A percentile compares a stretch with the other conserved stretches of the same genome.
phyloP scores from a whole-genome alignment of 2,329 filamentous ascomycete genomes.

The Aspergillus sp. region DNA sequence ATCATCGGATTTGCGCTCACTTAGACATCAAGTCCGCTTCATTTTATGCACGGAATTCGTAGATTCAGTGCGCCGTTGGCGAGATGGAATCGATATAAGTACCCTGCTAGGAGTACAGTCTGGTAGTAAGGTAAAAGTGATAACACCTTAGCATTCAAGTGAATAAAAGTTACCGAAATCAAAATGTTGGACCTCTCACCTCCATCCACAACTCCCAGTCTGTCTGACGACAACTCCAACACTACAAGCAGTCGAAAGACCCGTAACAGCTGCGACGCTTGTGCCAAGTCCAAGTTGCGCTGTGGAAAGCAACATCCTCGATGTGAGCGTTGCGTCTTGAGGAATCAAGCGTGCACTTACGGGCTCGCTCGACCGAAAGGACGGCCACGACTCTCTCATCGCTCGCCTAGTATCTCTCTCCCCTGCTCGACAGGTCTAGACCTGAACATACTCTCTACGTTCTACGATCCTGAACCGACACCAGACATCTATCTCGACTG shows the following conservation, averaged over 20 bases:
- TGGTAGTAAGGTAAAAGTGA: no score
- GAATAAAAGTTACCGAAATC: no score
- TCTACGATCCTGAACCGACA: not conserved
- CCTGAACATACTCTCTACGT: not conserved
- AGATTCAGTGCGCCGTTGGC: no score
- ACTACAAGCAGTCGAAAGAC: not conserved
- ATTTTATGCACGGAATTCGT: no score
- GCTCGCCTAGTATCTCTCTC: no score
- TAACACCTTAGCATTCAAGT: no score
- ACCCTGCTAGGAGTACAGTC: no score
- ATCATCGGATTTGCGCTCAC: no score
- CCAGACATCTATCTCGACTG: not conserved
- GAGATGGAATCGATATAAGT: no score
- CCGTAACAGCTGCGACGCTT: not conserved
- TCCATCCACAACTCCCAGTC: not conserved
- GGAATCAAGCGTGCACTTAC: not conserved
- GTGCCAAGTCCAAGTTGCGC: constrained; percentile 2
- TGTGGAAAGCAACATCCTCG: not conserved
- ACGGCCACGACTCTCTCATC: not conserved
- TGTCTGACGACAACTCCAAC: not conserved
- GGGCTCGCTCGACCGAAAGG: not conserved
- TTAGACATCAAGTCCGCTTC: no score
- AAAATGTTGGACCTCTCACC: not conserved
- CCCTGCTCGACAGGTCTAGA: not conserved
- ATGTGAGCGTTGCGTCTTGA: not conserved